Evolutionary conservation across 768 basidiomycete genomes (phyloP).

Genomic region (Cystobasidium ongulense): DNA sequence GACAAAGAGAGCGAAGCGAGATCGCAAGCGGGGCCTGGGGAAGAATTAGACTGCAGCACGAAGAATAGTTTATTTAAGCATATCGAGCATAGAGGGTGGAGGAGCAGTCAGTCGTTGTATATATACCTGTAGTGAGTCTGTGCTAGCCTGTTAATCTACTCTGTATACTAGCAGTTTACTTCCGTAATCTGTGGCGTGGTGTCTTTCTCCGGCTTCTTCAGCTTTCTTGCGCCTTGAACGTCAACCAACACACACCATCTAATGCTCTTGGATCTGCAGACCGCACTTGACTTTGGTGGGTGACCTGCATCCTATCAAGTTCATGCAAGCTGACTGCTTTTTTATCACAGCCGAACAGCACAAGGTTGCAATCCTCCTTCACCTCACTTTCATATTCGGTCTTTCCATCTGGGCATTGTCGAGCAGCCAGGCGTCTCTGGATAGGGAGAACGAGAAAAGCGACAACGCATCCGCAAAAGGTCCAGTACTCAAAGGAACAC

Average conservation of each 20-base stretch:
- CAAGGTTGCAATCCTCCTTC: slow-evolving; percentile 19
- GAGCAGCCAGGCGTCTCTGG: background rate
- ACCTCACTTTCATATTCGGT: slow-evolving; percentile 5
- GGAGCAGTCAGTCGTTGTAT: too few species aligned
- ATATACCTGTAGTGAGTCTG: too few species aligned
- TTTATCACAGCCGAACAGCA: slow-evolving; percentile 14
- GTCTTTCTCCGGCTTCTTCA: background rate
- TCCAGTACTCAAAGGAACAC: background rate
- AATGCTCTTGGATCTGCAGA: background rate
- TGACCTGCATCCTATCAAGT: background rate
- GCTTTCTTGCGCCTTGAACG: background rate
- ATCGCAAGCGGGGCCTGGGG: background rate
- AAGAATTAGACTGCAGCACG: background rate
- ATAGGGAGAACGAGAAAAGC: background rate
- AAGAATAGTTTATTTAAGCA: background rate
- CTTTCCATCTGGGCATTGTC: slow-evolving; percentile 8
- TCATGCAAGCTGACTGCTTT: background rate
- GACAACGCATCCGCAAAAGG: background rate
- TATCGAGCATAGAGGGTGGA: background rate
- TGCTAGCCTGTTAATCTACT: too few species aligned
- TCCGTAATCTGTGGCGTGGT: background rate
- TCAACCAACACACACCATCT: background rate
- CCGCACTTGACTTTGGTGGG: slow-evolving; percentile 16
- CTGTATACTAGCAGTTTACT: too few species aligned
- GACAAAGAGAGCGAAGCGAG: background rate